phyloP scores from a whole-genome alignment of 257 asterid genomes.

The Catharanthus roseus region DNA sequence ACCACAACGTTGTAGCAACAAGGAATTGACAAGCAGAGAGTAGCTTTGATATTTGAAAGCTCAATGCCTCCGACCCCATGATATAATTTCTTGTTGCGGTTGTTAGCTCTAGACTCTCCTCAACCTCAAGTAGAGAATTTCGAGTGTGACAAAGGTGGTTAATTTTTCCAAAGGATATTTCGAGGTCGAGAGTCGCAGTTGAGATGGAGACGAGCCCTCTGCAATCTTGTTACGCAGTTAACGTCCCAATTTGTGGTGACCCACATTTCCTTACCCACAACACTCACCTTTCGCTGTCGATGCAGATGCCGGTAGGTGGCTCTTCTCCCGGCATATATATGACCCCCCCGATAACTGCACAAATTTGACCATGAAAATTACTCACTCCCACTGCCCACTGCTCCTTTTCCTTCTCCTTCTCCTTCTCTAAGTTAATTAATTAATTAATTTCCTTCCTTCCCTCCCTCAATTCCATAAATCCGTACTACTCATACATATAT shows the following conservation, averaged over 20 bases:
- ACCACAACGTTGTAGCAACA: too few species aligned
- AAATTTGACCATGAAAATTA: background rate
- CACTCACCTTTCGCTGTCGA: constrained; percentile 14
- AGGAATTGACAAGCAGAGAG: too few species aligned
- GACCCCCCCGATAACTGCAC: constrained; percentile 14
- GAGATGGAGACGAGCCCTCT: constrained; percentile 30
- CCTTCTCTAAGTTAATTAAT: too few species aligned
- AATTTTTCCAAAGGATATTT: constrained; percentile 32
- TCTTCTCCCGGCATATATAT: constrained; percentile 18
- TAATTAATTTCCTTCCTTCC: background rate
- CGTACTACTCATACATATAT: background rate
- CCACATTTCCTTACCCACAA: constrained; percentile 19
- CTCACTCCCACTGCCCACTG: background rate
- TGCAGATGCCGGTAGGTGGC: constrained; percentile 21
- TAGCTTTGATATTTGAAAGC: too few species aligned
- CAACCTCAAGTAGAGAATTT: constrained; percentile 10
- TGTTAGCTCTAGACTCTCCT: too few species aligned
- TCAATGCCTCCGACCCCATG: constrained; percentile 7
- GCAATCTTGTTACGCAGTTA: constrained; percentile 13
- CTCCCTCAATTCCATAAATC: background rate
- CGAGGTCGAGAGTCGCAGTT: constrained; percentile 50
- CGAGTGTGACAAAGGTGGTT: constrained; percentile 17
- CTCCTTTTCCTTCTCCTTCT: background rate
- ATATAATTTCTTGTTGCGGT: constrained; percentile 3
- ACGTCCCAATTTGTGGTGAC: constrained; percentile 9